Evolutionary conservation across 78 protist genomes (phyloP).

Genomic region (Cavenderia fasciculata): DNA sequence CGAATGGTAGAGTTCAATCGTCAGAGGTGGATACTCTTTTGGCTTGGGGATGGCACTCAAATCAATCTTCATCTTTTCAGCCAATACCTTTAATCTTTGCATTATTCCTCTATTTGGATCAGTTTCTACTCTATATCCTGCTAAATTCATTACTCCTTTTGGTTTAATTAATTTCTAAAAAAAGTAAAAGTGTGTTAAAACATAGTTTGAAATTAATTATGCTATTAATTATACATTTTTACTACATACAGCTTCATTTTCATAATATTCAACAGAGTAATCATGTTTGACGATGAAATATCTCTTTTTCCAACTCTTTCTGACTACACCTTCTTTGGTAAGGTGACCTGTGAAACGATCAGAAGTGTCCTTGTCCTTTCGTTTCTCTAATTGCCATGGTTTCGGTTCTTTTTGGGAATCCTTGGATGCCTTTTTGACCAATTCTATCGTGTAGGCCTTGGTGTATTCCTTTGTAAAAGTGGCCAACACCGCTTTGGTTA

Average conservation of each 20-base stretch:
- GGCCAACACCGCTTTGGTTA: background rate
- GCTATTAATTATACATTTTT: background rate
- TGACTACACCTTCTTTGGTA: conserved; percentile 55
- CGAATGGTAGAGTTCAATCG: conserved; percentile 44
- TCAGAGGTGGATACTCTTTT: conserved; percentile 35
- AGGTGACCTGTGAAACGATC: conserved; percentile 27
- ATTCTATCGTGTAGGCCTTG: background rate
- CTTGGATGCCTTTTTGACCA: background rate
- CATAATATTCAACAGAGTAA: conserved; percentile 76
- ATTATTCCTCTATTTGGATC: conserved; percentile 42
- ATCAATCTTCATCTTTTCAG: conserved; percentile 53
- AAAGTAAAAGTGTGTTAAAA: background rate
- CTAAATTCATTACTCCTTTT: conserved; percentile 60
- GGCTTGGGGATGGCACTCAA: conserved; percentile 10
- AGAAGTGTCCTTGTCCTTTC: background rate
- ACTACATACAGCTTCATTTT: conserved; percentile 12
- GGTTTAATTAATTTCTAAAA: background rate
- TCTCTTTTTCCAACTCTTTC: conserved; percentile 71
- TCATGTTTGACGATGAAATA: conserved; percentile 64
- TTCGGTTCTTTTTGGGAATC: conserved; percentile 28
- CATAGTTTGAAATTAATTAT: background rate
- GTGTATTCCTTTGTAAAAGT: conserved; percentile 30
- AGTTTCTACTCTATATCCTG: conserved; percentile 52
- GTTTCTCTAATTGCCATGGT: background rate
- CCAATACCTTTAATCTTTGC: conserved; percentile 14